Evolutionary conservation across 148 eudicot species (phyloP).

Genomic region (Rhododendron mucronatum): DNA sequence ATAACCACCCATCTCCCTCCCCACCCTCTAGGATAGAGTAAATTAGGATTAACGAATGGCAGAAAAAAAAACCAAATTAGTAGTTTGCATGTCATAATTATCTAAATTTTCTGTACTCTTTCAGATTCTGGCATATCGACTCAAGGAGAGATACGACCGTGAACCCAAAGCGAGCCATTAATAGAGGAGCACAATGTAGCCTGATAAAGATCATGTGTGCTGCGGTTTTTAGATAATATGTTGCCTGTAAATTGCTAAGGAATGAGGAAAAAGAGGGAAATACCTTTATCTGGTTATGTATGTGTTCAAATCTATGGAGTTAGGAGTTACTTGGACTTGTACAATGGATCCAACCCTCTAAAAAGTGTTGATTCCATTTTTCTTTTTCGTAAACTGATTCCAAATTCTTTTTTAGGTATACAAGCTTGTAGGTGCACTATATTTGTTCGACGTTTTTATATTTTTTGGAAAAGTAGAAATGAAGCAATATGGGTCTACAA

Average conservation of each 20-base stretch:
- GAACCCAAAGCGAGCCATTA: not conserved
- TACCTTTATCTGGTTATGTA: not conserved
- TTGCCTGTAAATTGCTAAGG: not conserved
- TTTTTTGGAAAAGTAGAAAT: not conserved
- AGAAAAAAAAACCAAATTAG: not conserved
- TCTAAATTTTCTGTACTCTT: not conserved
- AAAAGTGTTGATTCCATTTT: not conserved
- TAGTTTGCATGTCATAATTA: not conserved
- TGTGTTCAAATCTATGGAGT: not conserved
- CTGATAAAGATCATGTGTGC: not conserved
- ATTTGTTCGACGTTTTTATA: not conserved
- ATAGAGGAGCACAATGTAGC: not conserved
- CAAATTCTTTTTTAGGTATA: not conserved
- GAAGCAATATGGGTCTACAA: not conserved
- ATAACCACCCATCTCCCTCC: too few relatives aligned
- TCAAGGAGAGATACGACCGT: constrained; percentile 6
- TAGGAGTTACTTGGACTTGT: not conserved
- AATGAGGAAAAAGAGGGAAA: not conserved
- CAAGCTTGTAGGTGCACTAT: not conserved
- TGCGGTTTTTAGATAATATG: not conserved
- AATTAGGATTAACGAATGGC: too few relatives aligned
- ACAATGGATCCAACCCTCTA: not conserved
- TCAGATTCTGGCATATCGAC: constrained; percentile 21
- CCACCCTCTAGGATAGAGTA: too few relatives aligned
- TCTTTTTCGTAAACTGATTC: not conserved